Base-by-base conservation (phyloP, 352 stramenopile genomes). In the Globisporangium rhizosaccharum region DNA sequence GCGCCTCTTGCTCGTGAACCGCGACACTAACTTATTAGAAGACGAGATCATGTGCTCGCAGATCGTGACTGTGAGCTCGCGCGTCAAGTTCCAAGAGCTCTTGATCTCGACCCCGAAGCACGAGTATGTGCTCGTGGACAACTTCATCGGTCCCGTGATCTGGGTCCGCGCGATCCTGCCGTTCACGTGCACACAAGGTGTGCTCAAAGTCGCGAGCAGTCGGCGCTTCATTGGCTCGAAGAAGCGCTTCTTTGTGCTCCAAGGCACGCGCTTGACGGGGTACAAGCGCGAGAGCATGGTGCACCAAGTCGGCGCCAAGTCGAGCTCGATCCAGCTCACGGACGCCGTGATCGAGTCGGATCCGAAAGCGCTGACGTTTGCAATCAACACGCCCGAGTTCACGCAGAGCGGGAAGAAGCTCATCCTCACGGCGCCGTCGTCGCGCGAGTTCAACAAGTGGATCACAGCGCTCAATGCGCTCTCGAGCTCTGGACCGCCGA, bases 1-100 rank as follows among this genome's bases (percentile, higher is more conserved):
- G 65, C 84, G 84, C 12, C 68, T 94, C 53, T 68, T 94, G 33
- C 90, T 94, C 70, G 77, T 94, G 61, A 94, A 94, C 76, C 89
- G 89, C 67, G 82, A 90, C 53, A 90, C 82, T 67, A 94, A 94
- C 70, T 78, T 90, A 77, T 78, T 94, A 68, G 84, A 94, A 57
- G 84, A 94, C 65, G 84, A 94, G 67, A 84, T 94, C 69, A 90
- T 94, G 76, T 92, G 84, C 71, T 82, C 78, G 14, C 84, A 92
- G 58, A 90, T 94, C 61, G 82, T 94, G 64, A 94, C 84, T 4
- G 82, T 94, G 60, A 94, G 84, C 65, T 90, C 79, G 42, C 80
- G 84, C 58, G 78, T 65, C 49, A 94, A 94, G 70, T 72, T 82
- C 50, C 73, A 86, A 39, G 84, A 94, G 70, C 61, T 94, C 23